Percentiles rank a stretch among this genome's conserved stretches.
Conservation (phyloP, 1,139 yeast species). For the Wickerhamiella pararugosa region DNA sequence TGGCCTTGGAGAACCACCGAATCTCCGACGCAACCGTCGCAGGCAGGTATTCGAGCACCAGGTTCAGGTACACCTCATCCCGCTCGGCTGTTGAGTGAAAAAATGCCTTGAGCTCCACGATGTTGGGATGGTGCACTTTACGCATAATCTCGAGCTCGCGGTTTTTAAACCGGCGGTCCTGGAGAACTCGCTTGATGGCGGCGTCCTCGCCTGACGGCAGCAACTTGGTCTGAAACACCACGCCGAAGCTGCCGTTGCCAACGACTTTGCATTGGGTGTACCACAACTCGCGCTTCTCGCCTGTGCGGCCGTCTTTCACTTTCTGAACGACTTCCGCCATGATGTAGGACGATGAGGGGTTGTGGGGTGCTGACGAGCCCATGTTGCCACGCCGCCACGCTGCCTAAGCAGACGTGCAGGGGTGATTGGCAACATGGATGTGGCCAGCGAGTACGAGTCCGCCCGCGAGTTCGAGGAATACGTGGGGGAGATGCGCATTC, state of each 20-base stretch:
- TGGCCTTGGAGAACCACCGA: slow-evolving; percentile 65
- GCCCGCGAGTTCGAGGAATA: too few species aligned
- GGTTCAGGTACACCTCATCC: slow-evolving; percentile 70
- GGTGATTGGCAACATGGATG: too few species aligned
- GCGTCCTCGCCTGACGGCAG: slow-evolving; percentile 62
- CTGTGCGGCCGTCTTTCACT: slow-evolving; percentile 63
- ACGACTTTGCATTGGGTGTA: slow-evolving; percentile 74
- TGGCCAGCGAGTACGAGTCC: too few species aligned
- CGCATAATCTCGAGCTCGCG: slow-evolving; percentile 96
- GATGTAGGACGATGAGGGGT: background rate
- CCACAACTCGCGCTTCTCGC: slow-evolving; percentile 42
- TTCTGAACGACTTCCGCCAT: slow-evolving; percentile 46
- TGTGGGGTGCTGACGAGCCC: too few species aligned
- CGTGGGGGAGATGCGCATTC: too few species aligned
- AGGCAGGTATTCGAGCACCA: slow-evolving; percentile 84
- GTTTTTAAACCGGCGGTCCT: slow-evolving; percentile 89
- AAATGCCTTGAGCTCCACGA: slow-evolving; percentile 77
- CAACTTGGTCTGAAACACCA: slow-evolving; percentile 77
- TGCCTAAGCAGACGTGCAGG: too few species aligned
- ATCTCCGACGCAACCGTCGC: slow-evolving; percentile 87
- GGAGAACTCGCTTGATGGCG: slow-evolving; percentile 88
- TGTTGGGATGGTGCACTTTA: slow-evolving; percentile 67
- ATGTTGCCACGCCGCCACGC: too few species aligned
- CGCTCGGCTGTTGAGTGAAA: slow-evolving; percentile 68
- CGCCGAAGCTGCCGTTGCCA: slow-evolving; percentile 96